Evolutionary conservation across 106 monocot genomes (phyloP), one percentile per base, ranked within the genome.

Genomic region (Amphibolis antarctica): DNA sequence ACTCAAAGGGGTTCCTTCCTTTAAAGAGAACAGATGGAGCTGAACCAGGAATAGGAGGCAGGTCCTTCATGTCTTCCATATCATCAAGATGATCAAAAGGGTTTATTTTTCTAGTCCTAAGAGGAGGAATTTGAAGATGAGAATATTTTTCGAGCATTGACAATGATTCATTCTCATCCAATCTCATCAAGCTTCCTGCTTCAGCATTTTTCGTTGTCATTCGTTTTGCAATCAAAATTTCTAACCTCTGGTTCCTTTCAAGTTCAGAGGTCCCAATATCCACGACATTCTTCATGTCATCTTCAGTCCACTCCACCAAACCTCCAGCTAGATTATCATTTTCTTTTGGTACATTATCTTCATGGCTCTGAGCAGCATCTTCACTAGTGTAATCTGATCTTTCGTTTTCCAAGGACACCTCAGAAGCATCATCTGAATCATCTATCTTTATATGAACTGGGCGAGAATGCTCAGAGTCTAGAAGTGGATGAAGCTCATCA

Each of bases 221-320:
- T 44, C 66, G 49, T 49, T 68, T 75, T 23, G 86, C 96, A 62
- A 98, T 87, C 62, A 66, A 24, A 29, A 59, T 74, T 55, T 74
- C 73, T 55, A 74, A 36, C 59, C 65, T 49, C 51, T 66, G 58
- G 42, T 74, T 74, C 49, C 73, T 74, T 66, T 74, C 73, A 12
- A 58, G 50, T 74, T 74, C 73, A 29, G 73, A 74, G 42, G 58
- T 66, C 14, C 73, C 73, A 29, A 74, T 56, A 74, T 66, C 73
- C 66, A 74, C 50, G 22, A 87, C 69, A 62, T 90, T 90, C 74
- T 90, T 98, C 65, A 78, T 75, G 75, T 91, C 96, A 77, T 98
- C 82, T 28, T 80, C 86, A 0, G 96, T 87, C 90, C 90, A 98
- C 64, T 70, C 69, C 23, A 91, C 66, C 28, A 66, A 74, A 42